phyloP scores from a whole-genome alignment of 805 yeast genomes.

The Grigorovia humatica region DNA sequence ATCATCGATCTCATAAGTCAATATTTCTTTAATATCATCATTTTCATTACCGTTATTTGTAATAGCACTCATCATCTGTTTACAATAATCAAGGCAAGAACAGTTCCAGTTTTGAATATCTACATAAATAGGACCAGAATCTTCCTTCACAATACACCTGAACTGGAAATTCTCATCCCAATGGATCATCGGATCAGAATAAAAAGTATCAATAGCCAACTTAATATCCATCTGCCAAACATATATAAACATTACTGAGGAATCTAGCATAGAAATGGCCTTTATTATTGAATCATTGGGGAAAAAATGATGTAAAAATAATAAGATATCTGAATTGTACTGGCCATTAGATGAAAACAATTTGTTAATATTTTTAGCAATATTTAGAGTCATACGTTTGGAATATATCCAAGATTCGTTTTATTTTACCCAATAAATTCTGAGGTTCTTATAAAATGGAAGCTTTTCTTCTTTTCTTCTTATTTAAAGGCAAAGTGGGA shows the following conservation, averaged over 20 bases:
- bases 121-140: conserved; percentile 10
- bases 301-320: conserved; percentile 25
- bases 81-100: conserved; percentile 25
- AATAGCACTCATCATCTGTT: conserved; percentile 11
- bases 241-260: conserved; percentile 27
- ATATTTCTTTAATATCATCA: neutral
- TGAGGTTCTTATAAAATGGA: no score
- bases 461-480: no score
- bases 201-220: neutral
- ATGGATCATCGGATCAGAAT: conserved; percentile 5
- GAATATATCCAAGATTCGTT: no score
- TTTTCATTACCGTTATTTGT: neutral
- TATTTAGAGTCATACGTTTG: neutral
- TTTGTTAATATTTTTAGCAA: neutral
- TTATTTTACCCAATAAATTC: no score
- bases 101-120: conserved; percentile 27
- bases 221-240: conserved; percentile 1
- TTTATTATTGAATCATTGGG: conserved; percentile 26
- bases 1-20: conserved; percentile 14
- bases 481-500: no score
- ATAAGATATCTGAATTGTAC: conserved; percentile 19
- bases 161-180: neutral
- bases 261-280: conserved; percentile 27
- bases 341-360: neutral
- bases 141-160: conserved; percentile 6